Base-by-base conservation (phyloP, 768 basidiomycete genomes). In the Amanita brunnescens region DNA sequence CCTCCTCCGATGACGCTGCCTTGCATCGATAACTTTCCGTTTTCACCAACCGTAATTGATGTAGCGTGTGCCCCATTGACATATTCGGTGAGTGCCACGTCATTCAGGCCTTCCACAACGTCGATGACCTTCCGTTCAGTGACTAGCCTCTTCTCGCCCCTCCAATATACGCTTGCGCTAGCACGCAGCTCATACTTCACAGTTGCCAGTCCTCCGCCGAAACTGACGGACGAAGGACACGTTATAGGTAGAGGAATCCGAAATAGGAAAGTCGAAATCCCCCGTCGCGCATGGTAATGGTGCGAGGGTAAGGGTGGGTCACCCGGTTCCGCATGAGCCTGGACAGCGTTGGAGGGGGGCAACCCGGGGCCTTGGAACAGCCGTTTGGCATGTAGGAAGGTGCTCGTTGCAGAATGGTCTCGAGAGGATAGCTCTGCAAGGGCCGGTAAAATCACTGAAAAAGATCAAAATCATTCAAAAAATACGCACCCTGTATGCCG, bases 291-390 rank as follows among this genome's bases (percentile, higher is more conserved):
- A 53, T 80, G 79, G 62, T 82, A 74, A 61, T 90, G 83, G 47
- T 80, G 66, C 0, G 74, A 70, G 0, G 87, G 87, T 2, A 91
- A 65, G 0, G 73, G 74, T 1, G 78, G 74, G 52, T 82, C 79
- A 1, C 76, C 83, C 13, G 78, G 73, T 4, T 68, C 61, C 2
- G 82, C 76, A 61, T 83, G 74, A 1, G 79, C 73, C 50, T 83
- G 73, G 0, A 92, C 87, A 1, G 90, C 85, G 61, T 91, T 91
- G 9, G 89, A 91, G 6, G 87, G 87, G 0, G 89, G 90, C 6
- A 91, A 70, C 14, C 81, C 82, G 2, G 85, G 85, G 2, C 88
- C 89, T 65, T 91, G 89, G 61, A 90, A 92, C 5, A 87, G 62
- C 29, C 85, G 75, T 24, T 79, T 74, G 51, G 72, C 77, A 55